Percentiles rank a stretch among this genome's conserved stretches.
Conservation (phyloP, 345 rosid species). For the Hevea brasiliensis region DNA sequence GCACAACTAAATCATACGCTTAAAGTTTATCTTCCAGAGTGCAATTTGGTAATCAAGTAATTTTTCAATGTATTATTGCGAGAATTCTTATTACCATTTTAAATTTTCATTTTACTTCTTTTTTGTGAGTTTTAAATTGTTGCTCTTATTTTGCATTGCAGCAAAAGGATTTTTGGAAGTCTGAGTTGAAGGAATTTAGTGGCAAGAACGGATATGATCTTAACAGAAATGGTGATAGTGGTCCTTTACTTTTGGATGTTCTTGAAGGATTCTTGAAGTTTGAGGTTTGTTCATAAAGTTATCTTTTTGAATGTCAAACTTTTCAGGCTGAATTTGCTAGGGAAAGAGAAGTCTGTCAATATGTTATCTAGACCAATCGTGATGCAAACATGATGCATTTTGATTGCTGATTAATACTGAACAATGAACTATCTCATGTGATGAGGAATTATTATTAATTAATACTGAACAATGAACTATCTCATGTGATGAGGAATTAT, state of each 20-base stretch:
- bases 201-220: constrained; percentile 77
- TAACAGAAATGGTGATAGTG: constrained; percentile 79
- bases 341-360: constrained; percentile 9
- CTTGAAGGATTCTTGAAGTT: constrained; percentile 91
- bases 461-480: not conserved
- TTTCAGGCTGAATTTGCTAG: constrained; percentile 4
- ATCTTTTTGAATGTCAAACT: not conserved
- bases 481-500: not conserved
- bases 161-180: constrained; percentile 91
- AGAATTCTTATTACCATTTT: constrained; percentile 5
- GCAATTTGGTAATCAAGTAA: constrained; percentile 88
- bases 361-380: not conserved
- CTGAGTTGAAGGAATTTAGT: constrained; percentile 82
- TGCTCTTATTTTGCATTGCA: constrained; percentile 31
- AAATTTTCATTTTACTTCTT: constrained; percentile 3
- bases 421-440: not conserved
- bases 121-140: constrained; percentile 1
- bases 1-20: constrained; percentile 85
- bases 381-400: not conserved
- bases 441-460: not conserved
- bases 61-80: constrained; percentile 19
- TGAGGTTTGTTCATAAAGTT: constrained; percentile 45
- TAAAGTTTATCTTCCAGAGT: constrained; percentile 89
- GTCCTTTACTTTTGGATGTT: constrained; percentile 81
- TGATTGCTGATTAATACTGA: not conserved